Evolutionary conservation across 73 alveolate genomes (phyloP), one percentile per base, ranked within the genome.

Genomic region (Halteria grandinella): DNA sequence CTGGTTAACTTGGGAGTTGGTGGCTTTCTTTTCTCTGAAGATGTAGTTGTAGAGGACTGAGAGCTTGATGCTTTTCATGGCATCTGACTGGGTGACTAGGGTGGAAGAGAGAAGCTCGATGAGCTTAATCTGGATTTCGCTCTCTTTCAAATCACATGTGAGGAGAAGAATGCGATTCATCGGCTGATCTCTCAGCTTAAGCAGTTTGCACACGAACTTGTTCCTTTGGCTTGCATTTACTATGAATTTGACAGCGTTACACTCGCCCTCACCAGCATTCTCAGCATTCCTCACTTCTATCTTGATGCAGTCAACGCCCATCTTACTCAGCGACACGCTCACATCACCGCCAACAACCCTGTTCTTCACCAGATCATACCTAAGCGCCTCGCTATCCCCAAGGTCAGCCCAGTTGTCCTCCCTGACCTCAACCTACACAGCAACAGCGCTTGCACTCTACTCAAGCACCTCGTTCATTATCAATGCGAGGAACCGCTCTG

Each of bases 341-440:
- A 36, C 7, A 1, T 34, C 17, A 17, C 34, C 58, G 5, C 17
- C 58, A 18, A 60, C 12, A 18, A 40, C 43, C 24, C 43, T 60
- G 2, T 14, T 11, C 12, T 60, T 60, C 18, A 39, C 27, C 1
- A 60, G 1, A 3, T 60, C 45, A 60, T 60, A 21, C 23, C 28
- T 32, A 7, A 44, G 20, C 24, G 37, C 77, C 24, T 60, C 77
- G 24, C 29, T 60, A 21, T 60, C 77, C 8, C 77, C 77, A 60
- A 60, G 11, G 43, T 60, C 58, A 37, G 14, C 3, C 77, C 77
- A 60, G 3, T 8, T 40, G 10, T 59, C 77, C n/a, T 60, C 77
- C 27, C 11, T 21, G 27, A 40, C 43, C 24, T 60, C 77, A 60
- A 60, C 37, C 23, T 60, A 40, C 10, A 40, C 48, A 18, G 20